These are phyloP conservation scores for Podaxis pistillaris DNA, from an alignment of 768 basidiomycete species.

Conservation along the genomic window DNA sequence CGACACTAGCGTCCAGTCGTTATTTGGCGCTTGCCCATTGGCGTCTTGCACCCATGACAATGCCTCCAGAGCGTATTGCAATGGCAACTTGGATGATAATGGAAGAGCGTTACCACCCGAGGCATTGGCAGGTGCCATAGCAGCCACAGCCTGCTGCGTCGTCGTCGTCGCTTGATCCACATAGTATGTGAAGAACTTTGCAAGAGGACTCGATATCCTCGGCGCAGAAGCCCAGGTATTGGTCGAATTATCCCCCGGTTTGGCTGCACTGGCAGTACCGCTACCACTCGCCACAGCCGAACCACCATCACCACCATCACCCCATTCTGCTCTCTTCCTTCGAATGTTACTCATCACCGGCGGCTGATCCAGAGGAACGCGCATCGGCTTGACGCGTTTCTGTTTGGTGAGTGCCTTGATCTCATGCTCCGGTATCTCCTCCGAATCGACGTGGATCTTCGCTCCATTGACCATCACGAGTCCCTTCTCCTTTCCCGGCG, in stretches of 20 bases:
- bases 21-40: conserved; percentile 23
- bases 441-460: conserved; percentile 80
- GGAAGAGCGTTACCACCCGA: conserved; percentile 40
- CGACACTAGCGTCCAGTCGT: conserved; percentile 75
- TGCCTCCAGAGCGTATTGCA: conserved; percentile 82
- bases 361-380: conserved; percentile 93
- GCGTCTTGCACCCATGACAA: conserved; percentile 77
- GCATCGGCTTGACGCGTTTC: conserved; percentile 81
- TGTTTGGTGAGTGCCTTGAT: conserved; percentile 78
- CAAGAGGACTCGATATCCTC: conserved; percentile 65
- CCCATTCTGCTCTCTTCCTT: conserved; percentile 71
- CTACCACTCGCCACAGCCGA: conserved; percentile 18
- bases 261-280: conserved; percentile 13
- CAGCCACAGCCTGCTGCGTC: conserved; percentile 77
- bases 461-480: conserved; percentile 88
- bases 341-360: conserved; percentile 74
- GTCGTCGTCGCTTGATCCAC: conserved; percentile 72
- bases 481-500: conserved; percentile 77
- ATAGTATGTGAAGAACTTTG: conserved; percentile 71
- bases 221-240: conserved; percentile 58
- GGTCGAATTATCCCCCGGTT: conserved; percentile 10
- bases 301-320: conserved; percentile 42
- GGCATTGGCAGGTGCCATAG: conserved; percentile 58
- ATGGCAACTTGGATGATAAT: conserved; percentile 61
- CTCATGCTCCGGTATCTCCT: conserved; percentile 85